Evolutionary conservation across 495 filamentous ascomycete genomes (phyloP).

Genomic region (Neurospora sp.): DNA sequence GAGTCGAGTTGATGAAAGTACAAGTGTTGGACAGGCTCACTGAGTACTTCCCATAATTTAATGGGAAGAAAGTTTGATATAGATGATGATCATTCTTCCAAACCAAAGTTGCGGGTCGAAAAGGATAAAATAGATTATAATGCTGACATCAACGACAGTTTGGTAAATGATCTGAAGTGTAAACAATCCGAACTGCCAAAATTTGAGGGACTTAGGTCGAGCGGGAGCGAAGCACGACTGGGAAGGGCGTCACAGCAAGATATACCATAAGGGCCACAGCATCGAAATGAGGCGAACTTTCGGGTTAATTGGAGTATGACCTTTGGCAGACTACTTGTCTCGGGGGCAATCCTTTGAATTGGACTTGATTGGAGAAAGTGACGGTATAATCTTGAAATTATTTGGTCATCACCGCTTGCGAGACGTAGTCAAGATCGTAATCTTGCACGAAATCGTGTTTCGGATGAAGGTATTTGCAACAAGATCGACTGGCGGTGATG

Average conservation of each 20-base stretch:
- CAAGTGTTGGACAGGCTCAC: neutral
- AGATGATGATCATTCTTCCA: neutral
- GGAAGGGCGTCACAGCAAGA: neutral
- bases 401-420: neutral
- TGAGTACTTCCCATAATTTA: neutral
- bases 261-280: neutral
- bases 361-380: neutral
- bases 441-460: neutral
- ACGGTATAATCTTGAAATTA: neutral
- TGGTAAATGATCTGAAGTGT: neutral
- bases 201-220: neutral
- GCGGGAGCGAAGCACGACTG: neutral
- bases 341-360: neutral
- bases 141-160: neutral
- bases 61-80: neutral
- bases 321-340: neutral
- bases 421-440: neutral
- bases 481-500: neutral
- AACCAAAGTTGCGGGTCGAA: neutral
- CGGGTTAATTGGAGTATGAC: neutral
- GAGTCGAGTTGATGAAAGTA: neutral
- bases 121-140: neutral
- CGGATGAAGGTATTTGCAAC: neutral
- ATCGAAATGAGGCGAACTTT: neutral
- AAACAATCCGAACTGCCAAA: neutral